Base-by-base conservation (phyloP, 352 stramenopile genomes). In the Globisporangium barbulae region DNA sequence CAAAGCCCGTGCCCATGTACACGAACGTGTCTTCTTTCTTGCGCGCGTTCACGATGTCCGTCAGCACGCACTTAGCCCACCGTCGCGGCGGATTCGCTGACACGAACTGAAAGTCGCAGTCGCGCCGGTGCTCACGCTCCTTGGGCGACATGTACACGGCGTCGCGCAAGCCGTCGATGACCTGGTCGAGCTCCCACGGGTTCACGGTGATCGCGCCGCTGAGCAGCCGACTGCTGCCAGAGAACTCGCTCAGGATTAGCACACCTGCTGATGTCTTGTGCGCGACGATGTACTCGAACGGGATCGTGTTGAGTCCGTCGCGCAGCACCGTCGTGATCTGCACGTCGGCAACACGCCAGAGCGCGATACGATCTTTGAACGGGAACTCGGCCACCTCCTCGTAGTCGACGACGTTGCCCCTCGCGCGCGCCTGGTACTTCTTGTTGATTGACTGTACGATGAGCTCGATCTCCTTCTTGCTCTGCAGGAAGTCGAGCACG, bases 191-290 rank as follows among this genome's bases (percentile, higher is more conserved):
- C 69, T 98, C 97, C 96, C 97, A 99, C 1, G 97, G 97, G 68
- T 99, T 99, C 12, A 99, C 92, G 10, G 94, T 96, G 19, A 99
- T 60, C 4, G 96, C 93, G 3, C 97, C 97, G 59, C 93, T 91
- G 57, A 99, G 86, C 2, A 99, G 77, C 17, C 97, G 84, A 59
- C 94, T 98, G 64, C 90, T 98, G 25, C 89, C 95, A 1, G 96
- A 97, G 68, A 99, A 99, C 64, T 99, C 97, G 65, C 94, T 99
- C n/a, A 99, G 70, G 58, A 99, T 98, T 39, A 98, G 75, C 2
- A 98, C 78, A 9, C 96, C 95, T 6, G 85, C 68, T 1, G 79
- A 83, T 1, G 73, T 88, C 64, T 90, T 89, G 63, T 92, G 85
- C 2, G 83, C 78, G 17, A 82, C 80, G 54, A 94, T 92, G 62